Evolutionary conservation across 2,329 filamentous ascomycete species (phyloP).

Genomic region (Monosporascus sp.): DNA sequence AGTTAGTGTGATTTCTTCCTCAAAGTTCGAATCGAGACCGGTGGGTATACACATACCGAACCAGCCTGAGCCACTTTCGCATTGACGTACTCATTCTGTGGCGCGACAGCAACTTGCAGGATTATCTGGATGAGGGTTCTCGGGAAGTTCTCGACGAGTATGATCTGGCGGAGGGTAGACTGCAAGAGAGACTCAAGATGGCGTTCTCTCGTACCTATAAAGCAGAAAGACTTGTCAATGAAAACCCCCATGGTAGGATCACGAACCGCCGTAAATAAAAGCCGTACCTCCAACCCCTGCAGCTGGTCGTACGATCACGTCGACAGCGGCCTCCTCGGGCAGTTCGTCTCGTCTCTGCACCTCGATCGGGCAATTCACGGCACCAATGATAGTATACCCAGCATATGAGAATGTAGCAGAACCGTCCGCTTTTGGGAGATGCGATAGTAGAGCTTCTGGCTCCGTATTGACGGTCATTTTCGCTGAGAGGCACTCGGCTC

Average conservation of each 20-base stretch:
- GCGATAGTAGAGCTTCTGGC: constrained; percentile 49
- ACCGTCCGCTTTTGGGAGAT: constrained; percentile 68
- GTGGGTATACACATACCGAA: constrained; percentile 42
- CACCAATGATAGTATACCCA: constrained; percentile 76
- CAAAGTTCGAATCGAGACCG: not conserved
- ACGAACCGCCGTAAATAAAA: constrained; percentile 7
- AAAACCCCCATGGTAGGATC: constrained; percentile 12
- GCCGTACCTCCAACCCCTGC: constrained; percentile 72
- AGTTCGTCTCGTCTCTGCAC: constrained; percentile 83
- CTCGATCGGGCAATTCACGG: constrained; percentile 91
- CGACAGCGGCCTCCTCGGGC: constrained; percentile 83
- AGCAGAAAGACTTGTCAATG: constrained; percentile 11
- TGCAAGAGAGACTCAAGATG: constrained; percentile 77
- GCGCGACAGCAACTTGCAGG: constrained; percentile 68
- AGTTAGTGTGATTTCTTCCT: constrained; percentile 14
- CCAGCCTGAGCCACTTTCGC: constrained; percentile 55
- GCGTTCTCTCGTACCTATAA: constrained; percentile 64
- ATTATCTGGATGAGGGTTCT: constrained; percentile 75
- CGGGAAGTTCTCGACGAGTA: constrained; percentile 71
- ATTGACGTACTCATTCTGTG: constrained; percentile 60
- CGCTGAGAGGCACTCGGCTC: not conserved
- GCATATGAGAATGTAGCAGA: constrained; percentile 71
- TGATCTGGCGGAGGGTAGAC: constrained; percentile 65
- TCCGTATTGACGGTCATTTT: constrained; percentile 42
- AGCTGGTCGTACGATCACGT: constrained; percentile 83